Evolutionary conservation across 2,329 filamentous ascomycete genomes (phyloP).

Genomic region (Phaeoacremonium minimum): DNA sequence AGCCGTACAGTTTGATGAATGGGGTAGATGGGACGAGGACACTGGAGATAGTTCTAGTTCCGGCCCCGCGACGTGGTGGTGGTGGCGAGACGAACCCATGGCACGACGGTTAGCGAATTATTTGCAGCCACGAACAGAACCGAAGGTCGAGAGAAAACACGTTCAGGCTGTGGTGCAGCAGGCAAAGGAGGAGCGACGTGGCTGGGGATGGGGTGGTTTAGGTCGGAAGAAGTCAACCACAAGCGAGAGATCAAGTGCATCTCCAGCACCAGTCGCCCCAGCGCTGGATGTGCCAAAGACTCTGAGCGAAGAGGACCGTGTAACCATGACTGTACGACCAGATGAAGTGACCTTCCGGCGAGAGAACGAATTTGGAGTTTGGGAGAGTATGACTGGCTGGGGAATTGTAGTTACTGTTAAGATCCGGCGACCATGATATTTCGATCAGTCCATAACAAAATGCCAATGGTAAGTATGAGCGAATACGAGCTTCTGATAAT

Average conservation of each 20-base stretch:
- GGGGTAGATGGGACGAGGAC: constrained; percentile 35
- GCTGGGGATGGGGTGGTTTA: constrained; percentile 26
- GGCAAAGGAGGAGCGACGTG: constrained; percentile 26
- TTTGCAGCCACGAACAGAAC: constrained; percentile 29
- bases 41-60: background rate
- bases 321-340: constrained; percentile 34
- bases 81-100: constrained; percentile 44
- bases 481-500: too few relatives aligned
- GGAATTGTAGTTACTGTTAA: constrained; percentile 40
- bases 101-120: constrained; percentile 38
- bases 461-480: background rate
- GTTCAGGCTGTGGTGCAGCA: constrained; percentile 24
- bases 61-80: constrained; percentile 20
- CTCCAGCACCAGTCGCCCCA: background rate
- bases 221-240: constrained; percentile 17
- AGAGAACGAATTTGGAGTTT: constrained; percentile 47
- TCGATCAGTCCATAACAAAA: too few relatives aligned
- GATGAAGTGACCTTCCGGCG: constrained; percentile 46
- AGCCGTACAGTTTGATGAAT: constrained; percentile 36
- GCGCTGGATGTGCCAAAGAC: constrained; percentile 3
- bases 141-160: constrained; percentile 17
- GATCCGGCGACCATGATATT: background rate
- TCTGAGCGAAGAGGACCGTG: constrained; percentile 14
- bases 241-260: background rate
- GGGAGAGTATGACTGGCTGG: constrained; percentile 46